phyloP scores from a whole-genome alignment of 2,329 filamentous ascomycete genomes.

The Fusarium citri region DNA sequence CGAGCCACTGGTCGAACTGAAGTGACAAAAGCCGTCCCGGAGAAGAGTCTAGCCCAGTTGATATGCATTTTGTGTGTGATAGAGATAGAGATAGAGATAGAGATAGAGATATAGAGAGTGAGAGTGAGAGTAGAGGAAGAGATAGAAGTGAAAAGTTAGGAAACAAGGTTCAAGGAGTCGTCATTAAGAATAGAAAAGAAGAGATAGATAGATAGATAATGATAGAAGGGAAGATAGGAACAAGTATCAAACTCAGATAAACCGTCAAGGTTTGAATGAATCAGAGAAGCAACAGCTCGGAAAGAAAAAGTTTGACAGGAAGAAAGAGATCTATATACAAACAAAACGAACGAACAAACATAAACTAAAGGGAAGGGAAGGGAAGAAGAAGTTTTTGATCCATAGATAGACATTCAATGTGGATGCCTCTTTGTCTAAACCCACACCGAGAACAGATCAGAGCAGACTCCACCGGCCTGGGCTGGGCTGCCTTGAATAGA shows the following conservation, averaged over 20 bases:
- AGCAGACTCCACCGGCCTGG: conserved; percentile 23
- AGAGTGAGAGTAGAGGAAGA: neutral
- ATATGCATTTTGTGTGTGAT: conserved; percentile 38
- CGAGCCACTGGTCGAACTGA: conserved; percentile 35
- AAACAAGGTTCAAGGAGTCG: conserved; percentile 12
- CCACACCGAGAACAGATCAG: conserved; percentile 19
- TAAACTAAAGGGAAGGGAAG: neutral
- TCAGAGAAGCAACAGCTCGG: conserved; percentile 30
- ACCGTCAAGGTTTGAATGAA: conserved; percentile 15
- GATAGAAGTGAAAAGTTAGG: neutral
- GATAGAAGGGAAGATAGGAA: neutral
- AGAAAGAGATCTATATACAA: conserved; percentile 36
- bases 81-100: neutral
- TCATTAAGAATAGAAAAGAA: conserved; percentile 8
- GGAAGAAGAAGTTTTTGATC: conserved; percentile 21
- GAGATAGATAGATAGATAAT: neutral
- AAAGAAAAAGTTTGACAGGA: conserved; percentile 10
- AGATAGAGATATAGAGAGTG: neutral
- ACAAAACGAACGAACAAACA: conserved; percentile 5
- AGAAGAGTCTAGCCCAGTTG: conserved; percentile 41
- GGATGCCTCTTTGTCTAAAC: conserved; percentile 39
- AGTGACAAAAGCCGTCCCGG: conserved; percentile 32
- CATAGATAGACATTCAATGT: conserved; percentile 1
- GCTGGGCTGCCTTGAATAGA: conserved; percentile 34
- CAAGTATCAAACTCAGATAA: conserved; percentile 18